Percentiles rank a stretch among this genome's conserved stretches.
Conservation (phyloP, 306 rosid genomes). For the Crotalaria pallida region DNA sequence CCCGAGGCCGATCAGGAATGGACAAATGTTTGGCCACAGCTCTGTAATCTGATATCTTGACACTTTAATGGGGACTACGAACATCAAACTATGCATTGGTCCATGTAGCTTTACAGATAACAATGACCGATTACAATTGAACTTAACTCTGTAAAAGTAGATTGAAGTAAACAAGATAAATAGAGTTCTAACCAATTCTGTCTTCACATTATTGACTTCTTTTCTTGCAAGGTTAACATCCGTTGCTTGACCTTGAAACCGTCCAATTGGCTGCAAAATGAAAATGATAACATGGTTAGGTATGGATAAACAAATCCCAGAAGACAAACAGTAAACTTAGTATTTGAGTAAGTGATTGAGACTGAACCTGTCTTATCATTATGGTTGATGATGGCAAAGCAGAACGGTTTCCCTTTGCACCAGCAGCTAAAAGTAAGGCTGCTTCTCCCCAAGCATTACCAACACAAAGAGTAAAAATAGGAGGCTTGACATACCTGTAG, state of each 20-base stretch:
- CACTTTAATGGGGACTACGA: not conserved
- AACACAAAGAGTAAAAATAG: slow-evolving; percentile 88
- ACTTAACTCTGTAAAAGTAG: not conserved
- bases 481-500: slow-evolving; percentile 74
- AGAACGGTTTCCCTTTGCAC: slow-evolving; percentile 93
- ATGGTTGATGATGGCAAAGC: slow-evolving; percentile 93
- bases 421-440: slow-evolving; percentile 94
- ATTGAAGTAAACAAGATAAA: slow-evolving; percentile 7
- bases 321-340: slow-evolving; percentile 1
- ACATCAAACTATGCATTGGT: not conserved
- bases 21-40: slow-evolving; percentile 9
- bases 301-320: not conserved
- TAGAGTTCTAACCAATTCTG: slow-evolving; percentile 62
- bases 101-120: slow-evolving; percentile 4
- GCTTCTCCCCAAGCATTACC: slow-evolving; percentile 99
- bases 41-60: not conserved
- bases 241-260: slow-evolving; percentile 93
- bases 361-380: slow-evolving; percentile 87
- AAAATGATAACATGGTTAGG: slow-evolving; percentile 1
- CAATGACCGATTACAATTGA: not conserved
- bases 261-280: slow-evolving; percentile 78
- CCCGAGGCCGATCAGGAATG: too few species aligned
- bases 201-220: slow-evolving; percentile 72
- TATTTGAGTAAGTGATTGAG: not conserved
- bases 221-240: slow-evolving; percentile 78